phyloP scores from a whole-genome alignment of 2,329 filamentous ascomycete species.

The Talaromyces atroroseus region DNA sequence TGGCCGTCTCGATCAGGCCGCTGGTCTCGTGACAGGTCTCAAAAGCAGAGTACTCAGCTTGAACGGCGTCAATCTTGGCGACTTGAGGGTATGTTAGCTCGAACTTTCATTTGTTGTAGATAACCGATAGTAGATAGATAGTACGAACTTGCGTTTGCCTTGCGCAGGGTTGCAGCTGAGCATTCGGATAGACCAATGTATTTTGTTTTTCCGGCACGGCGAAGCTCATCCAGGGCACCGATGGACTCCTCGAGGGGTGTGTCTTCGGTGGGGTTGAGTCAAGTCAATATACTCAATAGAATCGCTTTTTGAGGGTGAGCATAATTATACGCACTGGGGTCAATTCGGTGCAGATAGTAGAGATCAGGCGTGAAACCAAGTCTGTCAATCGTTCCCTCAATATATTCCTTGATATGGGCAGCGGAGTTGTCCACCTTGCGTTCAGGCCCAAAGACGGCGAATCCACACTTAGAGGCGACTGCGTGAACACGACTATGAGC shows the following conservation, averaged over 20 bases:
- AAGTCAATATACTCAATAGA: too few relatives aligned
- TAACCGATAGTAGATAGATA: neutral
- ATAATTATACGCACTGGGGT: conserved; percentile 33
- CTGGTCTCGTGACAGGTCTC: conserved; percentile 39
- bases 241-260: conserved; percentile 47
- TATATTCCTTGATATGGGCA: conserved; percentile 44
- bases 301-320: neutral
- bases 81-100: conserved; percentile 25
- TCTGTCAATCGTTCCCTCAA: conserved; percentile 46
- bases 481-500: neutral
- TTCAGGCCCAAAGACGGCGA: conserved; percentile 32
- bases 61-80: conserved; percentile 44
- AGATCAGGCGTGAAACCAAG: conserved; percentile 45
- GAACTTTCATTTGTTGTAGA: too few relatives aligned
- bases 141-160: conserved; percentile 40
- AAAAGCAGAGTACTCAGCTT: conserved; percentile 44
- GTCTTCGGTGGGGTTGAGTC: conserved; percentile 17
- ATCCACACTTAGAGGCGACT: conserved; percentile 49
- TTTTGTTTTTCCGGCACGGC: conserved; percentile 44
- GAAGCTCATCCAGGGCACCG: conserved; percentile 42
- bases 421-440: conserved; percentile 40
- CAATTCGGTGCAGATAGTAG: conserved; percentile 43
- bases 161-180: conserved; percentile 41
- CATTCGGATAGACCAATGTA: conserved; percentile 47
- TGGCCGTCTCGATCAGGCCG: conserved; percentile 38